A percentile compares a stretch with the other conserved stretches of the same genome.
phyloP scores from a whole-genome alignment of 73 alveolate genomes.

The Paramecium biaurelia region DNA sequence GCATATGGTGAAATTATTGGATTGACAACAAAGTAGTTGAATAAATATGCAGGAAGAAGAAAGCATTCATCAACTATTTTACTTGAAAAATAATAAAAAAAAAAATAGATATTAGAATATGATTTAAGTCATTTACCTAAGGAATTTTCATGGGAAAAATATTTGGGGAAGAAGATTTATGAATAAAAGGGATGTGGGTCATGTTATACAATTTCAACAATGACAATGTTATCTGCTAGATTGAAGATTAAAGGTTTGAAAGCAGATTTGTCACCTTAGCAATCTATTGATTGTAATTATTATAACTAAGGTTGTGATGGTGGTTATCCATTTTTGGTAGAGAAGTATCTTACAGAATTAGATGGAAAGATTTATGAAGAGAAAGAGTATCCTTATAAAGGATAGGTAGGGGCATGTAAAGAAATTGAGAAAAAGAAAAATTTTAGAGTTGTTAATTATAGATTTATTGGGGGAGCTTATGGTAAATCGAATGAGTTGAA shows the following conservation, averaged over 20 bases:
- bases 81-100: background rate
- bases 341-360: slow-evolving; percentile 14
- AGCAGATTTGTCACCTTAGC: slow-evolving; percentile 46
- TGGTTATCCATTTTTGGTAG: slow-evolving; percentile 61
- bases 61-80: background rate
- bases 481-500: slow-evolving; percentile 55
- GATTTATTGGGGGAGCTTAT: slow-evolving; percentile 64
- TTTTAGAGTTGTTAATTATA: background rate
- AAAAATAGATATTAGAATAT: background rate
- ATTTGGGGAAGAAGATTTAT: slow-evolving; percentile 1
- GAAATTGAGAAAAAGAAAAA: background rate
- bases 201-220: slow-evolving; percentile 61
- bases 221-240: slow-evolving; percentile 63
- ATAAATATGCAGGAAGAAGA: slow-evolving; percentile 53
- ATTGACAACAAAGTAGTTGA: slow-evolving; percentile 32
- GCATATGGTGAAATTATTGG: slow-evolving; percentile 28
- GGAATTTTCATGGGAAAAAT: slow-evolving; percentile 50
- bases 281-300: slow-evolving; percentile 58
- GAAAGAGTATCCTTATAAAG: slow-evolving; percentile 54
- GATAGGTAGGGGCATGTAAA: slow-evolving; percentile 43
- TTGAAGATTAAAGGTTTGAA: slow-evolving; percentile 20
- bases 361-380: slow-evolving; percentile 9
- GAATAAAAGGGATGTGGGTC: slow-evolving; percentile 56
- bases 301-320: slow-evolving; percentile 64
- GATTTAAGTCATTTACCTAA: slow-evolving; percentile 56